phyloP scores from a whole-genome alignment of 371 early-diverging fungal genomes.

The Mucor saturninus region DNA sequence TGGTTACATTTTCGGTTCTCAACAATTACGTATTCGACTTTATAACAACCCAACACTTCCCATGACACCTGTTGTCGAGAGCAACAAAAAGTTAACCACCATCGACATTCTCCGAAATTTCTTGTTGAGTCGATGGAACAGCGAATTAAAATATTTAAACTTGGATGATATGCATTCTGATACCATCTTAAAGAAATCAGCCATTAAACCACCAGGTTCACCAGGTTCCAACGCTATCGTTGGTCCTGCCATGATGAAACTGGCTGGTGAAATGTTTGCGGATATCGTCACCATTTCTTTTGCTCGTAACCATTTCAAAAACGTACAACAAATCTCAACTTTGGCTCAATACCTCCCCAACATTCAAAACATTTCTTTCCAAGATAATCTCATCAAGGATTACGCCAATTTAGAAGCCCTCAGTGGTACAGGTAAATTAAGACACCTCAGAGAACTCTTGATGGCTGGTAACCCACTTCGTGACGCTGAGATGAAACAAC shows the following conservation, averaged over 20 bases:
- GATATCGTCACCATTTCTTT: constrained; percentile 60
- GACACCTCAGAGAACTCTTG: constrained; percentile 54
- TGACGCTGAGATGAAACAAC: constrained; percentile 47
- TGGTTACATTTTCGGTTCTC: constrained; percentile 48
- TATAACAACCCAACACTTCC: constrained; percentile 24
- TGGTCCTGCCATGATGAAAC: constrained; percentile 68
- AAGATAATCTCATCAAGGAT: constrained; percentile 55
- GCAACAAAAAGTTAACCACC: constrained; percentile 32
- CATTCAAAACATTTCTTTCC: constrained; percentile 60
- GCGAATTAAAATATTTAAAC: constrained; percentile 49
- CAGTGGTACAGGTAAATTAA: constrained; percentile 55
- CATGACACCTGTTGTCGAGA: constrained; percentile 16
- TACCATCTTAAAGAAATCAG: constrained; percentile 51
- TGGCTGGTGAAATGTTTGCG: constrained; percentile 64
- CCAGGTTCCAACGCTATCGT: constrained; percentile 49
- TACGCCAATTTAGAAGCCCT: constrained; percentile 56
- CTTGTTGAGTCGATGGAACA: constrained; percentile 54
- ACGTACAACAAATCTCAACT: constrained; percentile 57
- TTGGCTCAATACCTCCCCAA: constrained; percentile 57
- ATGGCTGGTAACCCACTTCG: constrained; percentile 59
- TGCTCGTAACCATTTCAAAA: constrained; percentile 50
- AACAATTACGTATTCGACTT: constrained; percentile 34
- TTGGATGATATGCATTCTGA: constrained; percentile 57
- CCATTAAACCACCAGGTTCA: constrained; percentile 51
- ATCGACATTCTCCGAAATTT: constrained; percentile 52